These are phyloP conservation scores for Cladosporium austrohemisphaericum DNA, from an alignment of 2,329 filamentous ascomycete genomes.

Conservation along the genomic window DNA sequence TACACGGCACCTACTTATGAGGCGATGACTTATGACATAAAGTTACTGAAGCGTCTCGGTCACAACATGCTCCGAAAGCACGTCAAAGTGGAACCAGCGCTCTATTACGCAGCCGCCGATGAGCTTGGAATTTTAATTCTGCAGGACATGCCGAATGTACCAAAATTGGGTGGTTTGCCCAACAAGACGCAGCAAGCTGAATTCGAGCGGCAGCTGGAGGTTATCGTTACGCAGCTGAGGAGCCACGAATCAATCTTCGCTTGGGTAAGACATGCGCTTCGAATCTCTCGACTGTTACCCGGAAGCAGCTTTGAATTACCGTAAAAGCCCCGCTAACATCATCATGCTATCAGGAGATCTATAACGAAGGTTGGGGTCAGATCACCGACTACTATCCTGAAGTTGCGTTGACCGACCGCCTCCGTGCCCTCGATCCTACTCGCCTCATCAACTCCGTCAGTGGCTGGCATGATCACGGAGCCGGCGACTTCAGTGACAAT, in stretches of 20 bases:
- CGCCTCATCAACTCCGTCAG: conserved; percentile 60
- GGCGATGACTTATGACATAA: conserved; percentile 64
- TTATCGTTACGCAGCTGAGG: conserved; percentile 27
- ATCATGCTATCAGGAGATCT: conserved; percentile 50
- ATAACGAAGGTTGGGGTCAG: conserved; percentile 71
- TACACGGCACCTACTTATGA: conserved; percentile 62
- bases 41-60: conserved; percentile 61
- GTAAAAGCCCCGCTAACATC: too few relatives aligned
- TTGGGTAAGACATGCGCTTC: neutral
- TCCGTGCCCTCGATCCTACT: conserved; percentile 58
- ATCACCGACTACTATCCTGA: conserved; percentile 52
- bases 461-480: conserved; percentile 66
- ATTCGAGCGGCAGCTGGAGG: conserved; percentile 60
- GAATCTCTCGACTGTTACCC: too few relatives aligned
- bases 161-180: conserved; percentile 31
- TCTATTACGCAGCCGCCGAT: conserved; percentile 67
- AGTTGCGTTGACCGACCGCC: conserved; percentile 51
- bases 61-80: conserved; percentile 72
- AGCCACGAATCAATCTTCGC: neutral
- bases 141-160: conserved; percentile 62
- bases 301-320: too few relatives aligned
- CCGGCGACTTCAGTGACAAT: conserved; percentile 65
- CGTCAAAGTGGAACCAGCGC: conserved; percentile 62
- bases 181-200: conserved; percentile 55
- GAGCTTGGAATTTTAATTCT: conserved; percentile 63